phyloP scores from a whole-genome alignment of 306 rosid species.

The Acacia crassicarpa region DNA sequence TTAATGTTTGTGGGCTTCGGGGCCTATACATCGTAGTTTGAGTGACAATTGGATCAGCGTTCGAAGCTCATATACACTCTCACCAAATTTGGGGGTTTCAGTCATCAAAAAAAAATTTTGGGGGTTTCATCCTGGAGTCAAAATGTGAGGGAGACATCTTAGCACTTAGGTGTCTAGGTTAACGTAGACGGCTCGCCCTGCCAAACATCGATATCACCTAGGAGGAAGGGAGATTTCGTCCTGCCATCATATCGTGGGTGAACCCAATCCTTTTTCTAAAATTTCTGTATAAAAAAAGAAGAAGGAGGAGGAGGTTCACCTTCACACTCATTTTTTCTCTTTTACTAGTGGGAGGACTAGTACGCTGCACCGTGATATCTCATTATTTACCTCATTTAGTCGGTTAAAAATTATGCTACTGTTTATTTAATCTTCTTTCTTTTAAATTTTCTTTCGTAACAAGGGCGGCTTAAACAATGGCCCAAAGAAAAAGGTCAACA shows the following conservation, averaged over 20 bases:
- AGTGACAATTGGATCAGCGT: constrained; percentile 24
- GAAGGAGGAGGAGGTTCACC: too few species aligned
- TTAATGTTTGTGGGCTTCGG: background rate
- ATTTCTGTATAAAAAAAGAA: too few species aligned
- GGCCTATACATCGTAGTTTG: constrained; percentile 35
- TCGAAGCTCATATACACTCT: background rate
- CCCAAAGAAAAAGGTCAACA: background rate
- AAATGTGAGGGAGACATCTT: too few species aligned
- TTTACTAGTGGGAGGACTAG: background rate
- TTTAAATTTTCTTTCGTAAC: background rate
- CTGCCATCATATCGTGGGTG: too few species aligned
- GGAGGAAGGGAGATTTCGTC: too few species aligned
- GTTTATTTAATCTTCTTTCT: background rate
- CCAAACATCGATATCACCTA: too few species aligned
- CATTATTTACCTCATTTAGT: background rate
- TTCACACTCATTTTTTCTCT: constrained; percentile 1
- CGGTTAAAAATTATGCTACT: background rate
- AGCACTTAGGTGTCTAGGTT: too few species aligned
- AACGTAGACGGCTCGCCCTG: too few species aligned
- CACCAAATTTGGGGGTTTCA: too few species aligned
- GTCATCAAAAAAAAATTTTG: too few species aligned
- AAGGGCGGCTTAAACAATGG: background rate
- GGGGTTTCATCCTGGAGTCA: too few species aligned
- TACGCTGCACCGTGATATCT: background rate
- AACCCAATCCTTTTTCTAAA: too few species aligned